phyloP scores from a whole-genome alignment of 768 basidiomycete genomes.

The Tulasnella sp. region DNA sequence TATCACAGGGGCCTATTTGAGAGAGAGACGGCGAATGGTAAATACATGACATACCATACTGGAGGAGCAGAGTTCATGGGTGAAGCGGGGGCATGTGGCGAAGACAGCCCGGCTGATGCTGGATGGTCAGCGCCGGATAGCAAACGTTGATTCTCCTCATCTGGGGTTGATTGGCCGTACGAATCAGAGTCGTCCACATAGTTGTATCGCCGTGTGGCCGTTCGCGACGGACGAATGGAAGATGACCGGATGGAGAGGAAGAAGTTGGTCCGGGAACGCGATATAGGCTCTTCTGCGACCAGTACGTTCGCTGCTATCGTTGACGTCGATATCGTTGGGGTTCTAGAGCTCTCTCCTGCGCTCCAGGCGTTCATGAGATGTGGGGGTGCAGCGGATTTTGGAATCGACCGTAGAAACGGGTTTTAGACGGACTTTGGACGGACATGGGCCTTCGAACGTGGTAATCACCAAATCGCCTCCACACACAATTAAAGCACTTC shows the following conservation, averaged over 20 bases:
- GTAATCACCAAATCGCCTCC: not conserved
- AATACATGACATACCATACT: conserved; percentile 68
- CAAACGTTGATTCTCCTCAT: conserved; percentile 57
- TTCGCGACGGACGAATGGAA: conserved; percentile 20
- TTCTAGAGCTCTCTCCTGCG: conserved; percentile 6
- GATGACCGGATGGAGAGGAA: conserved; percentile 92
- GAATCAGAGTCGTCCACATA: conserved; percentile 37
- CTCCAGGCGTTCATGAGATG: conserved; percentile 3
- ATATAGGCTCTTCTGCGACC: conserved; percentile 25
- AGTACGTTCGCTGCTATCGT: not conserved
- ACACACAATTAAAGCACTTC: not conserved
- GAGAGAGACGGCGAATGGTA: conserved; percentile 19
- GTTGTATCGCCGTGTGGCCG: conserved; percentile 19
- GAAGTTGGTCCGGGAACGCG: conserved; percentile 79
- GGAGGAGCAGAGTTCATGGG: conserved; percentile 58
- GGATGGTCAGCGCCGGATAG: conserved; percentile 22
- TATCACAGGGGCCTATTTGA: not conserved
- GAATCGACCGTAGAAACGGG: not conserved
- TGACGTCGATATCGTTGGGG: not conserved
- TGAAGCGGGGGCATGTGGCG: conserved; percentile 35
- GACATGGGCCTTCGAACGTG: not conserved
- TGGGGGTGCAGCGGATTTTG: not conserved
- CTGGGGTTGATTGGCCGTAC: conserved; percentile 28
- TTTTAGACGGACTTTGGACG: not conserved
- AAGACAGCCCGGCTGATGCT: conserved; percentile 13